phyloP scores from a whole-genome alignment of 441 rosid species.

The Populus hybrid region DNA sequence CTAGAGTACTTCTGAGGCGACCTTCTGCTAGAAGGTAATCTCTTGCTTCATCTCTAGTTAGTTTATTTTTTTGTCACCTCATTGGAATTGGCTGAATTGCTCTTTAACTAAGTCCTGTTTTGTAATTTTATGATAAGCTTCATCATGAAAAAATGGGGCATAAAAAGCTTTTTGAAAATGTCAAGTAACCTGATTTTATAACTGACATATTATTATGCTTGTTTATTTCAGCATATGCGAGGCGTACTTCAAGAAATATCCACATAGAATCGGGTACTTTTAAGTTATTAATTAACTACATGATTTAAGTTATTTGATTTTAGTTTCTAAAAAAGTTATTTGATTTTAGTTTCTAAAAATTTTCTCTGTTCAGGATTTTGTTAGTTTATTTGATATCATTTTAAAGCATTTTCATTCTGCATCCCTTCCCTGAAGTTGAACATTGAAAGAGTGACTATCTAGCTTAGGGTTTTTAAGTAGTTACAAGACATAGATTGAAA shows the following conservation, averaged over 20 bases:
- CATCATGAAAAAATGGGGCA: neutral
- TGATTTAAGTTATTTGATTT: neutral
- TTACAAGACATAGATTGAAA: neutral
- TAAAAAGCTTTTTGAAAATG: neutral
- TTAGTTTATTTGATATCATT: neutral
- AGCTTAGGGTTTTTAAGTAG: neutral
- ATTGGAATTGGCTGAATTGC: neutral
- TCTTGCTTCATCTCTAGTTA: neutral
- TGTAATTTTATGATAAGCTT: neutral
- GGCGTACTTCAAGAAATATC: slow-evolving; percentile 86
- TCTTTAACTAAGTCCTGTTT: neutral
- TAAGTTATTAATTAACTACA: neutral
- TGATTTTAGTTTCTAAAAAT: neutral
- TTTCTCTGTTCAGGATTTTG: neutral
- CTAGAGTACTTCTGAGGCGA: slow-evolving; percentile 72
- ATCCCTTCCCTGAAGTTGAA: neutral
- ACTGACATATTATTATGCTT: neutral
- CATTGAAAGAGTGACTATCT: neutral
- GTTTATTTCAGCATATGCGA: slow-evolving; percentile 74
- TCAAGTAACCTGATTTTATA: neutral
- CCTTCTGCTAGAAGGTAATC: slow-evolving; percentile 70
- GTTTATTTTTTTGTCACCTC: neutral
- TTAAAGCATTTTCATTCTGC: neutral
- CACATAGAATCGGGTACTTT: slow-evolving; percentile 77
- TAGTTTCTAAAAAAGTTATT: neutral